phyloP scores from a whole-genome alignment of 495 filamentous ascomycete species.

The Penicillium longicatenatum region DNA sequence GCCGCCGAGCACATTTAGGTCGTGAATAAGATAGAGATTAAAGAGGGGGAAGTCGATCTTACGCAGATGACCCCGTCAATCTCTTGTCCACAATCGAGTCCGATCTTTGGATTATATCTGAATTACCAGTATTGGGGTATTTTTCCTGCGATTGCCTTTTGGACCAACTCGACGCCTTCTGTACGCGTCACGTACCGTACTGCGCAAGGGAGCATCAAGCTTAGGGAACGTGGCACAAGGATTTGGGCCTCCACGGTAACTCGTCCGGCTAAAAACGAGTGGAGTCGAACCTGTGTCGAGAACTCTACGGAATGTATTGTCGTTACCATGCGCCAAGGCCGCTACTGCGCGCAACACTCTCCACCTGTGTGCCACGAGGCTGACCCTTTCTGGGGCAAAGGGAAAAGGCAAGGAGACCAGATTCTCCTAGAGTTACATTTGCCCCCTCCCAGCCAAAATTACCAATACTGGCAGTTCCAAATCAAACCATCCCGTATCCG shows the following conservation, averaged over 20 bases:
- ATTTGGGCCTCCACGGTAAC: neutral
- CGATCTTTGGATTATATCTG: neutral
- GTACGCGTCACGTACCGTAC: too few relatives aligned
- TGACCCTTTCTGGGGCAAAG: constrained; percentile 10
- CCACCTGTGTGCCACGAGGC: constrained; percentile 18
- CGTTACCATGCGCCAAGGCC: constrained; percentile 13
- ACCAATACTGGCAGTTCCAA: neutral
- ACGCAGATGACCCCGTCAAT: neutral
- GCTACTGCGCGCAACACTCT: constrained; percentile 10
- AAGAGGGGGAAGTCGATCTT: constrained; percentile 4
- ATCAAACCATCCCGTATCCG: constrained; percentile 8
- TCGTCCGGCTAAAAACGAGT: neutral
- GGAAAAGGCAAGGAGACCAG: constrained; percentile 4
- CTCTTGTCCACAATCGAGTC: too few relatives aligned
- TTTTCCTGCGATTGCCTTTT: neutral
- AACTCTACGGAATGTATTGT: neutral
- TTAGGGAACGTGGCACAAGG: constrained; percentile 9
- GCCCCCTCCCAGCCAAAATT: neutral
- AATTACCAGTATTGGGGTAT: neutral
- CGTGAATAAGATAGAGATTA: neutral
- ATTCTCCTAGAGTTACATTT: constrained; percentile 11
- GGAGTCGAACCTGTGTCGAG: neutral
- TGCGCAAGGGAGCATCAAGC: constrained; percentile 9
- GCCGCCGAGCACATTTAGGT: neutral
- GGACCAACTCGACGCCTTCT: neutral